Base-by-base conservation (phyloP, 73 alveolate genomes). In the Paramecium primaurelia region DNA sequence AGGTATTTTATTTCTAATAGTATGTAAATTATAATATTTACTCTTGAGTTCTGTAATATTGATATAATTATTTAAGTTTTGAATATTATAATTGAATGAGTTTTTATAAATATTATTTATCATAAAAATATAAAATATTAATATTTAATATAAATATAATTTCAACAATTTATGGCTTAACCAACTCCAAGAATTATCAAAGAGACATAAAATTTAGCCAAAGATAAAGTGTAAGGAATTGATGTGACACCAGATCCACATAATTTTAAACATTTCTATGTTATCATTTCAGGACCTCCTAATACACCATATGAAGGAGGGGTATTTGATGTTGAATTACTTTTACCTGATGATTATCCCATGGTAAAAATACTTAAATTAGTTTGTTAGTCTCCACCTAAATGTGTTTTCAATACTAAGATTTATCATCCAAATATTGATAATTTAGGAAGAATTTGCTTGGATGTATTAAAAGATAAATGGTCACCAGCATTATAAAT, bases 401-500 rank as follows among this genome's bases (percentile, higher is more conserved):
- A 97, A 93, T 96, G 96, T 49, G 94, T 94, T 25, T 96, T 97
- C 95, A 93, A 95, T 92, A 97, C 99, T 60, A 96, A 97, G 92
- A 97, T 97, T 89, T 97, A 92, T 94, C 99, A 97, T 92, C 99
- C 99, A 11, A 96, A 97, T 86, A 97, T 97, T 91, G 99, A 96
- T 93, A 92, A 92, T 83, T 94, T 95, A 25, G 99, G 99, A 58
- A 95, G 99, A 95, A 97, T 97, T 42, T 97, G 99, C 75, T 92
- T 97, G 38, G 99, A 97, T 93, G 94, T 97, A 60, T 92, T 97
- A 85, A 95, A 96, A 92, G 96, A 97, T 59, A 97, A 97, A 83
- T 97, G 99, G 99, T 88, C 97, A 88, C 99, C 99, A 11, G 99
- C 99, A 44, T 94, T 97, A 34, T 93, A 97, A 94, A 97, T 97